These are phyloP conservation scores for Termitomyces bulborhizus DNA, from an alignment of 768 basidiomycete genomes.

Conservation along the genomic window DNA sequence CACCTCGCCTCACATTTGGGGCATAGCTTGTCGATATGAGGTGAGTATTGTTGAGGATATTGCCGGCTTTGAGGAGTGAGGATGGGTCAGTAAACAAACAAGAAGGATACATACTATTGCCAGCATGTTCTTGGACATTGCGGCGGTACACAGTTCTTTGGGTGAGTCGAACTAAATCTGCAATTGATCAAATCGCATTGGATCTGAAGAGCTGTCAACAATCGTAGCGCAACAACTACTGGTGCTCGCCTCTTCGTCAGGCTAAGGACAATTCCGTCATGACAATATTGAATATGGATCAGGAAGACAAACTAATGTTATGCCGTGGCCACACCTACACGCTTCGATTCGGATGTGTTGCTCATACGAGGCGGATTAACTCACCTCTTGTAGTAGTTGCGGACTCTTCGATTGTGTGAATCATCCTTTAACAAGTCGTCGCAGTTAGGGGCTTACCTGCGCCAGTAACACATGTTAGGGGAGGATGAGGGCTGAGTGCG, in stretches of 20 bases:
- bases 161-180: constrained; percentile 58
- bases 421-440: constrained; percentile 1
- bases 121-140: constrained; percentile 53
- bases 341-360: constrained; percentile 5
- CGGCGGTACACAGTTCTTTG: constrained; percentile 42
- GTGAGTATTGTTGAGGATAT: constrained; percentile 64
- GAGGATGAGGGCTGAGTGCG: constrained; percentile 10
- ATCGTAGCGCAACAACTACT: background rate
- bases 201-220: constrained; percentile 35
- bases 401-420: constrained; percentile 37
- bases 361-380: constrained; percentile 10
- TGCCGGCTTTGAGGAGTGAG: constrained; percentile 37
- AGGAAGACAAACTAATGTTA: constrained; percentile 35
- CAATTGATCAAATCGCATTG: constrained; percentile 54
- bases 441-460: constrained; percentile 37
- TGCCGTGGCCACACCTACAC: constrained; percentile 48
- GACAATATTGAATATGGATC: constrained; percentile 1
- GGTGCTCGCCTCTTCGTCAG: constrained; percentile 47
- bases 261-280: constrained; percentile 24
- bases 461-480: constrained; percentile 50
- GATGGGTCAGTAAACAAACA: background rate
- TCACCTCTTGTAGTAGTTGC: constrained; percentile 48
- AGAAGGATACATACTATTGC: constrained; percentile 53
- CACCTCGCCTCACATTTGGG: constrained; percentile 33
- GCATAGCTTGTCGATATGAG: constrained; percentile 55